Conservation (phyloP, 768 basidiomycete genomes). For the Nidularia pulvinata region DNA sequence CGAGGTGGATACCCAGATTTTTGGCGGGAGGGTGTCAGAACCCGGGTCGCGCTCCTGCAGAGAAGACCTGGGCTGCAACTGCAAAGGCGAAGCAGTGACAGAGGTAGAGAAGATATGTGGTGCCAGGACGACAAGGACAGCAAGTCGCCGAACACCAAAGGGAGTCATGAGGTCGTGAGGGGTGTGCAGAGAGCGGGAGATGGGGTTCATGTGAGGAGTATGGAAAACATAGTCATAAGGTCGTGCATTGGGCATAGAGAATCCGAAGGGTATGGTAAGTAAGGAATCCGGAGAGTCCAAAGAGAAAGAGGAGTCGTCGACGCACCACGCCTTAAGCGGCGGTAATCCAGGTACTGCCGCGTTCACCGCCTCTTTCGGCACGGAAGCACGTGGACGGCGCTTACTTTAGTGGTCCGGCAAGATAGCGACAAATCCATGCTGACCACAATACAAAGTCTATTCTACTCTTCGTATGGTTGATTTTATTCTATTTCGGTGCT, state of each 20-base stretch:
- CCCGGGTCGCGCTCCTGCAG: background rate
- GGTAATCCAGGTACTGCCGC: too few species aligned
- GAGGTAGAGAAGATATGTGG: background rate
- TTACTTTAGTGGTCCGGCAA: too few species aligned
- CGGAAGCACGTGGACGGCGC: too few species aligned
- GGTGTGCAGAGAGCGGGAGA: background rate
- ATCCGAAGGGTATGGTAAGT: too few species aligned
- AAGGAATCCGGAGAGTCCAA: too few species aligned
- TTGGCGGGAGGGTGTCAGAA: background rate
- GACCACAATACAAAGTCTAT: too few species aligned
- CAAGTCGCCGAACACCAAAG: background rate
- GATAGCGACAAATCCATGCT: too few species aligned
- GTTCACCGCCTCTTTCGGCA: too few species aligned
- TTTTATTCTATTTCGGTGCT: too few species aligned
- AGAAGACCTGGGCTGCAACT: background rate
- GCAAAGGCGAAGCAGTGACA: background rate
- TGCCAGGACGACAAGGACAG: background rate
- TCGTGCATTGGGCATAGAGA: conserved; percentile 1
- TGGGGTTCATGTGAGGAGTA: background rate
- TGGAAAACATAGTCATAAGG: background rate
- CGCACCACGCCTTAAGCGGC: too few species aligned
- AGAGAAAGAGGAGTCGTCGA: too few species aligned
- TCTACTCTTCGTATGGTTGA: too few species aligned
- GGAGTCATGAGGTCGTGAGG: background rate
- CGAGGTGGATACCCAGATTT: background rate